Evolutionary conservation across 805 yeast species (phyloP), one percentile per base, ranked within the genome.

Genomic region (Metschnikowia kofuensis): DNA sequence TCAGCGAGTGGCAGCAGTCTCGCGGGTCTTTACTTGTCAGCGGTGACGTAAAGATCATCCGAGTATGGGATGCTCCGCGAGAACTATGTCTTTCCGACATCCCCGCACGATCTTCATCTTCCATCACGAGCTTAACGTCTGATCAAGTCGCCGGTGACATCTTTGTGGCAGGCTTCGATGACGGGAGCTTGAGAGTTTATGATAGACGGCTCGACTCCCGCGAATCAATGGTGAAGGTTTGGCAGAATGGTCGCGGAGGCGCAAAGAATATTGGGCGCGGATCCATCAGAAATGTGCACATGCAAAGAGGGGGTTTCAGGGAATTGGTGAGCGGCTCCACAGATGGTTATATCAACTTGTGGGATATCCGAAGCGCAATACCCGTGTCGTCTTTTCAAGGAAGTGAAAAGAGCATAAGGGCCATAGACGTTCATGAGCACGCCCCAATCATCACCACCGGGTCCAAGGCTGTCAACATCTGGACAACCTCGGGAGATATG

Each of bases 1-100:
- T 89, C 15, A 82, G 91, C 10, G 98, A 94, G 57, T 94, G 99
- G 99, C 98, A 92, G 65, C 99, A 94, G 62, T 85, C 94, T 40
- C 74, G 97, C 51, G 99, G 99, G 0, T 82, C 96, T 0, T 71
- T 94, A 35, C 71, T 92, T 46, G 96, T 88, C 1, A 90, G 96
- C 37, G 99, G 99, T 40, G 98, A 94, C 70, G 96, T 89, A 8
- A 88, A 91, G 59, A 84, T 90, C 26, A 89, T 94, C 47, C 75
- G 96, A 49, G 75, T 91, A 1, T 94, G 99, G 99, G 98, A 94
- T 68, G 98, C 98, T 0, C 94, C 96, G 11, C 75, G 97, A 34
- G 99, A 94, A 62, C 75, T 86, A 44, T 86, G 96, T 61, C 76
- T 88, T 42, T 80, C 82, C 14, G 97, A 90, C 59, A 85, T 94